These are phyloP conservation scores for Spencermartinsiella ligniputridi DNA, from an alignment of 1,139 yeast species.

Conservation along the genomic window DNA sequence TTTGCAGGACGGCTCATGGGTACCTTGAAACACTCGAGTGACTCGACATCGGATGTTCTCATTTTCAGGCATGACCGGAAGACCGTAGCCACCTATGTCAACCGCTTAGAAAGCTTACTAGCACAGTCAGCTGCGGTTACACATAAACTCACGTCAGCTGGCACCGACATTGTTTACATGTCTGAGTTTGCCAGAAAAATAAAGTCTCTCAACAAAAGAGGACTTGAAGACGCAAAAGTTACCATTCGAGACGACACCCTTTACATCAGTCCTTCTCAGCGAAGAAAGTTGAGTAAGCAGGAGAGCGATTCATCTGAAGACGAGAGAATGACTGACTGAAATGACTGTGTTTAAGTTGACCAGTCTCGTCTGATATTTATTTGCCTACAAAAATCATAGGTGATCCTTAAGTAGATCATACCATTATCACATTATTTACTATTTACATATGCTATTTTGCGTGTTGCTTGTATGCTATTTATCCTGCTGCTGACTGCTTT, in stretches of 20 bases:
- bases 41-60: not conserved
- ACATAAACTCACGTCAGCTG: not conserved
- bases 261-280: not conserved
- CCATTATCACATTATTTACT: no score
- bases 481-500: not conserved
- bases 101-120: not conserved
- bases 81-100: not conserved
- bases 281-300: not conserved
- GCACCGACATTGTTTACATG: conserved; percentile 1
- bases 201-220: not conserved
- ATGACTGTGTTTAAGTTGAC: no score
- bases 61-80: not conserved
- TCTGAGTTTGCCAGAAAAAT: conserved; percentile 1
- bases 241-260: not conserved
- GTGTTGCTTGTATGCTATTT: no score
- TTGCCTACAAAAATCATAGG: no score
- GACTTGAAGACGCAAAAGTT: not conserved
- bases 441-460: no score
- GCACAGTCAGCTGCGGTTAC: not conserved
- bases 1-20: not conserved
- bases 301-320: not conserved
- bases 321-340: not conserved
- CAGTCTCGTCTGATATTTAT: no score
- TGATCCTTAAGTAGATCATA: no score
- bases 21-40: not conserved